These are phyloP conservation scores for Epichloe glyceriae DNA, from an alignment of 2,329 filamentous ascomycete genomes.

Conservation along the genomic window DNA sequence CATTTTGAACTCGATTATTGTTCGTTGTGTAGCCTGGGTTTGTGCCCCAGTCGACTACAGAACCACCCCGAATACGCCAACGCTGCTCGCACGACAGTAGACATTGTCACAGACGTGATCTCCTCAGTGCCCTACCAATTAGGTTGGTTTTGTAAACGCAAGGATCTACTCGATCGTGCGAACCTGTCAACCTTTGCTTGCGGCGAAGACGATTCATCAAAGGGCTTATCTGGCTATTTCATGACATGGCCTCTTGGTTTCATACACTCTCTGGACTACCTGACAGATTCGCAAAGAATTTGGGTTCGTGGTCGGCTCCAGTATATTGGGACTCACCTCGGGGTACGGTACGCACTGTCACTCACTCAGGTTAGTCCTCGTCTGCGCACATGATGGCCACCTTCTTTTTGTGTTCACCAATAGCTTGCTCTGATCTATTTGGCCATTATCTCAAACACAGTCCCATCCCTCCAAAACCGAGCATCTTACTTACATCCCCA, in stretches of 20 bases:
- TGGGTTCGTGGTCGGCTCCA: conserved; percentile 42
- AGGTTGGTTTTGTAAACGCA: conserved; percentile 40
- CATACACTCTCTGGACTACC: conserved; percentile 42
- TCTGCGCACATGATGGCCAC: neutral
- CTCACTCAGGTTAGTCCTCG: conserved; percentile 34
- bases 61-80: conserved; percentile 48
- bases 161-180: conserved; percentile 25
- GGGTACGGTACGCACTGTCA: conserved; percentile 44
- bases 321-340: conserved; percentile 41
- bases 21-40: conserved; percentile 48
- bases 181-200: conserved; percentile 34
- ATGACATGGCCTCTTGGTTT: conserved; percentile 45
- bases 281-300: conserved; percentile 42
- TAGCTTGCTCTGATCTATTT: conserved; percentile 1
- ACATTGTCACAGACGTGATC: conserved; percentile 45
- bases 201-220: conserved; percentile 35
- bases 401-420: neutral
- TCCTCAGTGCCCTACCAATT: conserved; percentile 49
- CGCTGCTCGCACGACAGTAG: conserved; percentile 35
- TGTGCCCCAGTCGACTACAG: conserved; percentile 48
- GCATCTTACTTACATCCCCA: neutral
- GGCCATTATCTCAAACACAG: neutral
- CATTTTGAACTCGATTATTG: conserved; percentile 39
- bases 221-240: conserved; percentile 45
- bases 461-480: neutral